A percentile compares a stretch with the other conserved stretches of the same genome.
These are phyloP conservation scores for Coccomyxa sp. DNA, from an alignment of 139 green algal species.

Conservation along the genomic window DNA sequence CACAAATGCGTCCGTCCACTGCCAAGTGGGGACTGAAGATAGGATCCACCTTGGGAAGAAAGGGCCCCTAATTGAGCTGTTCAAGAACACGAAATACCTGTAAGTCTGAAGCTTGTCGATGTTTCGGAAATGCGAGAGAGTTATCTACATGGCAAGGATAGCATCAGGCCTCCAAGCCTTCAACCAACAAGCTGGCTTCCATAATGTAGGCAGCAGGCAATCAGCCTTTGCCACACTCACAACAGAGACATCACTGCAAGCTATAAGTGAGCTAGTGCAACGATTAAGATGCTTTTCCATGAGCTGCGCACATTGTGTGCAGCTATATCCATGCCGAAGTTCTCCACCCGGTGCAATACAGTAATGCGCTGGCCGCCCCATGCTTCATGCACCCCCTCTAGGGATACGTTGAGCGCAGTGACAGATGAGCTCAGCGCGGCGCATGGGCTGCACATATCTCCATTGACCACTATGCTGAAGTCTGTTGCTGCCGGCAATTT, in stretches of 20 bases:
- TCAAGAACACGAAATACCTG: slow-evolving; percentile 62
- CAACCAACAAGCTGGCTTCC: neutral
- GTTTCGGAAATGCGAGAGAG: neutral
- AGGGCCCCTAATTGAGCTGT: slow-evolving; percentile 53
- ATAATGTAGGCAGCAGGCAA: neutral
- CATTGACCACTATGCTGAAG: slow-evolving; percentile 46
- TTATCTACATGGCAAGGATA: neutral
- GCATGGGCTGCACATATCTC: slow-evolving; percentile 56
- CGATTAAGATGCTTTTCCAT: neutral
- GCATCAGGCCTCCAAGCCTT: no score
- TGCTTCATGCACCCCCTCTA: neutral
- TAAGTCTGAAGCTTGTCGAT: slow-evolving; percentile 25
- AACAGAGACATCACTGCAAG: neutral
- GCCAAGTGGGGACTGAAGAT: slow-evolving; percentile 55
- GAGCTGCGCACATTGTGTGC: slow-evolving; percentile 54
- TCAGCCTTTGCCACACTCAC: neutral
- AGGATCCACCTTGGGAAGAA: slow-evolving; percentile 51
- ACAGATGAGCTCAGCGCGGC: slow-evolving; percentile 17
- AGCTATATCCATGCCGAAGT: slow-evolving; percentile 77
- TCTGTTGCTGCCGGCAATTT: slow-evolving; percentile 17
- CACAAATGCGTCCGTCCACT: slow-evolving; percentile 66
- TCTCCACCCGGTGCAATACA: slow-evolving; percentile 50
- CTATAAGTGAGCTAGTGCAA: neutral
- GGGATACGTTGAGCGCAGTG: neutral
- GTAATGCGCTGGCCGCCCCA: slow-evolving; percentile 20